Percentiles rank a stretch among this genome's conserved stretches.
Evolutionary conservation across 768 basidiomycete species (phyloP).

Genomic region (Lentinus tigrinus): DNA sequence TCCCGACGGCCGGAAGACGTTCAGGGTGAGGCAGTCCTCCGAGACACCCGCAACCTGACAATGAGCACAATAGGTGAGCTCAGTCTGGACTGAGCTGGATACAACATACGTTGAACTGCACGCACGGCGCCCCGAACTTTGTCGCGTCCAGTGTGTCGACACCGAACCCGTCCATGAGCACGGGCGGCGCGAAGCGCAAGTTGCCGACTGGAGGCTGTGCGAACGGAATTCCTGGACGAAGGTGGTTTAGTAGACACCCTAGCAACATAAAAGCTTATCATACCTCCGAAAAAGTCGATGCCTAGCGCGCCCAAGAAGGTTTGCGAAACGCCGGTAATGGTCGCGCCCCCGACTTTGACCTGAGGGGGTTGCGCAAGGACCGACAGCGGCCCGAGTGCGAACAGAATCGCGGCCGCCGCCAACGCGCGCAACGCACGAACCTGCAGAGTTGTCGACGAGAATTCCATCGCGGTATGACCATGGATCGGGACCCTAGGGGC

Average conservation of each 20-base stretch:
- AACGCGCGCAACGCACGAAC: too few species aligned
- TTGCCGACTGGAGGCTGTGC: conserved; percentile 33
- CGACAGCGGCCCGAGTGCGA: not conserved
- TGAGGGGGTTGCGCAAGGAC: not conserved
- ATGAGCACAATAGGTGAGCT: conserved; percentile 13
- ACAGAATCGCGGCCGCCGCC: too few species aligned
- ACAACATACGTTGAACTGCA: conserved; percentile 30
- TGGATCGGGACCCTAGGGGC: too few species aligned
- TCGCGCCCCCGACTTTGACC: conserved; percentile 24
- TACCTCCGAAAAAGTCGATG: conserved; percentile 34
- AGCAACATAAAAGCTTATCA: not conserved
- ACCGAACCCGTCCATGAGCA: conserved; percentile 10
- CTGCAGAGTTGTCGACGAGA: too few species aligned
- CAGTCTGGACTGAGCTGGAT: not conserved
- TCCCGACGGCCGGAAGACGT: conserved; percentile 43
- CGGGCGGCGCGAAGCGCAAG: conserved; percentile 29
- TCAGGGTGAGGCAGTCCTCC: conserved; percentile 51
- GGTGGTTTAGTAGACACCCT: not conserved
- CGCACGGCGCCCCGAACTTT: conserved; percentile 29
- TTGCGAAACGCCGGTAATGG: conserved; percentile 20
- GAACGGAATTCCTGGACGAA: conserved; percentile 31
- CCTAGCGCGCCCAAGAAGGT: conserved; percentile 15
- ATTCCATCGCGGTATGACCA: too few species aligned
- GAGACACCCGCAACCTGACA: conserved; percentile 24
- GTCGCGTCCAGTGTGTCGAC: conserved; percentile 13